Percentiles rank a stretch among this genome's conserved stretches.
Conservation (phyloP, 768 basidiomycete genomes). For the Kwoniella sp. region DNA sequence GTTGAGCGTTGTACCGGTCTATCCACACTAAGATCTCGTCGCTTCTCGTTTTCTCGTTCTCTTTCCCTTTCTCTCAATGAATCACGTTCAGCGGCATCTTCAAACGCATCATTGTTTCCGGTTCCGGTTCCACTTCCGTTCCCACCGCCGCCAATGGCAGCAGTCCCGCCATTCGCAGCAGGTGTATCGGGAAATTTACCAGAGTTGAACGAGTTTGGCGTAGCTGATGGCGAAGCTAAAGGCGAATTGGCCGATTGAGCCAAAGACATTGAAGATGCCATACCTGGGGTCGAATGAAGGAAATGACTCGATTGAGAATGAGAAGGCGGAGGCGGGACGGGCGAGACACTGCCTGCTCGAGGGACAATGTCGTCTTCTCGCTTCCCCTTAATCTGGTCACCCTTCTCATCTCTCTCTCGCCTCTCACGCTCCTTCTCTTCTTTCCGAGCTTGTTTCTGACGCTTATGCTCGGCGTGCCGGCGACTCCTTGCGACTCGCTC, state of each 20-base stretch:
- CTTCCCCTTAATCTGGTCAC: constrained; percentile 22
- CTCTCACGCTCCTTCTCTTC: constrained; percentile 43
- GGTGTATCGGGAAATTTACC: constrained; percentile 27
- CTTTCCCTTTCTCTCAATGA: not conserved
- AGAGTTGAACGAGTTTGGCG: constrained; percentile 30
- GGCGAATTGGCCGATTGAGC: constrained; percentile 29
- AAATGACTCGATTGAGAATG: not conserved
- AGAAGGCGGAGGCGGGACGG: constrained; percentile 12
- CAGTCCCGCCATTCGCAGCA: not conserved
- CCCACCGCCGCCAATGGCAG: not conserved
- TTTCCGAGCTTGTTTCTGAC: constrained; percentile 63
- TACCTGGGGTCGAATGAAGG: constrained; percentile 25
- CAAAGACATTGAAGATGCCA: constrained; percentile 26
- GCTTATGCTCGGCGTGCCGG: constrained; percentile 80
- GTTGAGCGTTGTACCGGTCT: constrained; percentile 21
- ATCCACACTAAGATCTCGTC: constrained; percentile 30
- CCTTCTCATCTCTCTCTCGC: constrained; percentile 42
- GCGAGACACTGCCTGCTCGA: constrained; percentile 15
- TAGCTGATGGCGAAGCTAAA: constrained; percentile 31
- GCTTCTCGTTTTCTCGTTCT: constrained; percentile 14
- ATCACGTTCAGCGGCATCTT: constrained; percentile 24
- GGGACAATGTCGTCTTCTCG: constrained; percentile 10
- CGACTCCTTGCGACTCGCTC: constrained; percentile 92
- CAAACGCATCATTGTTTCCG: constrained; percentile 14
- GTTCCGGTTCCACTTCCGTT: too few species aligned